Evolutionary conservation across 495 filamentous ascomycete species (phyloP).

Genomic region (Aspergillus funiculosus): DNA sequence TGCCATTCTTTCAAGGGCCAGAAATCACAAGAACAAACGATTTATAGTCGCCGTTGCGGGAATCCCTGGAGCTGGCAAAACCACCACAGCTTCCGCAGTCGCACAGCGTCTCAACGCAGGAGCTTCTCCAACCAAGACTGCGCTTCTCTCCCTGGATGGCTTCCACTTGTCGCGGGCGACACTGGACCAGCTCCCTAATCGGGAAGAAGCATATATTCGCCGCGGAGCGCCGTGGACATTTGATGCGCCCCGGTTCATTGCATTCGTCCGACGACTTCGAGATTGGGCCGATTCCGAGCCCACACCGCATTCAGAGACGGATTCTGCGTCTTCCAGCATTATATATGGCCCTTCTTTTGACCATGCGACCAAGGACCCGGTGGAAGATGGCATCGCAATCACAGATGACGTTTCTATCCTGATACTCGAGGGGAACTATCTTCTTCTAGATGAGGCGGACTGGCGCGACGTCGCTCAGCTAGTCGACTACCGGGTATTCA

Average conservation of each 20-base stretch:
- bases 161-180: slow-evolving; percentile 35
- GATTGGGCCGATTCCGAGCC: slow-evolving; percentile 4
- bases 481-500: slow-evolving; percentile 32
- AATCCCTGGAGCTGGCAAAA: slow-evolving; percentile 44
- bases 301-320: slow-evolving; percentile 1
- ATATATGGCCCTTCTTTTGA: slow-evolving; percentile 27
- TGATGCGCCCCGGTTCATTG: slow-evolving; percentile 28
- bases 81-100: slow-evolving; percentile 38
- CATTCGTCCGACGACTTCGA: slow-evolving; percentile 18
- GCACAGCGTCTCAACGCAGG: slow-evolving; percentile 27
- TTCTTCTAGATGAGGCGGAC: slow-evolving; percentile 29
- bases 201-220: slow-evolving; percentile 31
- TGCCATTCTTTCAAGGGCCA: slow-evolving; percentile 22
- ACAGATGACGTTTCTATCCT: slow-evolving; percentile 27
- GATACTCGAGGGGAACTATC: slow-evolving; percentile 37
- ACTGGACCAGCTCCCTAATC: slow-evolving; percentile 34
- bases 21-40: slow-evolving; percentile 18
- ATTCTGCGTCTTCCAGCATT: too few relatives aligned
- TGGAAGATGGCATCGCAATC: slow-evolving; percentile 32
- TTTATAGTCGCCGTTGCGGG: slow-evolving; percentile 41
- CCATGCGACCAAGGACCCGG: slow-evolving; percentile 38
- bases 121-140: slow-evolving; percentile 15
- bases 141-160: slow-evolving; percentile 38
- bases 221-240: slow-evolving; percentile 43
- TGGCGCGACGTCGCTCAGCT: slow-evolving; percentile 26